These are phyloP conservation scores for Trapa bicornis DNA, from an alignment of 345 rosid species.

Conservation along the genomic window DNA sequence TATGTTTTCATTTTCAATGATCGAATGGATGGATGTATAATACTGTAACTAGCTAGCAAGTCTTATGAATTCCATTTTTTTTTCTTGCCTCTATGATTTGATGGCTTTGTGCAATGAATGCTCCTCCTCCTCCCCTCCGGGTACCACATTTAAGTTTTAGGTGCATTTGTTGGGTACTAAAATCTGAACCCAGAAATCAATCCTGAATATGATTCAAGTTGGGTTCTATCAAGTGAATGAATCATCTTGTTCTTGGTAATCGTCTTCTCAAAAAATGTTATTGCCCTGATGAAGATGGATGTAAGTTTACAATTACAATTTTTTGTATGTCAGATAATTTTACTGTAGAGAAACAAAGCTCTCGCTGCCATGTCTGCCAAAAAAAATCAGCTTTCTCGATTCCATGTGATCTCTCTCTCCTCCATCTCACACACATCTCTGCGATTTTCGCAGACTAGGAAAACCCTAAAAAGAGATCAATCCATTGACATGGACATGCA, in stretches of 20 bases:
- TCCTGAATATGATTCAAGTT: no score
- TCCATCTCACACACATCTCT: background rate
- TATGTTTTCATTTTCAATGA: background rate
- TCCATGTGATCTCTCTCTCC: background rate
- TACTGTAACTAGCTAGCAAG: background rate
- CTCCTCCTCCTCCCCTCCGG: background rate
- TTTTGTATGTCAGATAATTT: background rate
- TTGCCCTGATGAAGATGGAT: no score
- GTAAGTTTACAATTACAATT: no score
- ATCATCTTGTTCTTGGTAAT: no score
- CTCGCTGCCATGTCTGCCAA: background rate
- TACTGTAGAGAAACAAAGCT: background rate
- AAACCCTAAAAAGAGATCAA: background rate
- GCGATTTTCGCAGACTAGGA: background rate
- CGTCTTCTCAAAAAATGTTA: no score
- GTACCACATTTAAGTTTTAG: background rate
- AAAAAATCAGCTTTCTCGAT: background rate
- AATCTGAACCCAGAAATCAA: background rate
- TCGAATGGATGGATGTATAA: background rate
- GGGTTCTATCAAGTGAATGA: no score
- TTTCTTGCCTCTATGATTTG: background rate
- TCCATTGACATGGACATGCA: background rate
- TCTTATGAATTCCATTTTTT: background rate
- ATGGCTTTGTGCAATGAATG: background rate
- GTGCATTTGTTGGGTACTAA: background rate